Base-by-base conservation (phyloP, 441 rosid species). In the Gossypium davidsonii region DNA sequence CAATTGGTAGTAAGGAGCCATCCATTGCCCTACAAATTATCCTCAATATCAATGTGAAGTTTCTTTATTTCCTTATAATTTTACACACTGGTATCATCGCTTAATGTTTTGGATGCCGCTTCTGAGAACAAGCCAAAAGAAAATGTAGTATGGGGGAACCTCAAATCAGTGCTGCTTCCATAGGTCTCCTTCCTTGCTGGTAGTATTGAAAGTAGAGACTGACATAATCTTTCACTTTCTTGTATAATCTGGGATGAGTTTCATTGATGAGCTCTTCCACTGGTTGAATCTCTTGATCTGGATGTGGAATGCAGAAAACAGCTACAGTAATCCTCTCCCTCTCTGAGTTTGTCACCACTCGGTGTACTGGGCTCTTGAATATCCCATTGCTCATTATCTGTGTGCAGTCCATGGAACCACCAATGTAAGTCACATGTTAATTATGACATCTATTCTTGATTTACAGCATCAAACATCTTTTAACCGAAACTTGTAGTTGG, bases 321-420 rank as follows among this genome's bases (percentile, higher is more conserved):
- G 93, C 90, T n/a, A 88, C 34, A 10, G 89, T 84, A 58, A 83
- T 81, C 53, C 96, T 84, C 76, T 84, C 84, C 62, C 74, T 84
- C 55, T 80, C 81, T 1, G 75, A 53, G 79, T 85, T 87, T 0
- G 88, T 84, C 76, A 85, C 78, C 76, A 85, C 95, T 55, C 91
- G 76, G 74, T 88, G 97, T 60, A 84, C 76, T 0, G 86, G 89
- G 68, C 96, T 92, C 84, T 89, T 90, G 84, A 83, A 89, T 64
- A 86, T 80, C 28, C 91, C 93, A 68, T 92, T 91, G 76, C 86
- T 87, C 85, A 86, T 87, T 75, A 88, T 88, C 91, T 86, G 21
- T 28, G 20, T 28, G 20, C 20, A 60, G 65, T 28, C 31, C 20
- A 60, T 60, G 65, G 44, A 60, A 60, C 44, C 20, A 17, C 89